These are phyloP conservation scores for Aaosphaeria pasadenensis DNA, from an alignment of 2,329 filamentous ascomycete species.

Conservation along the genomic window DNA sequence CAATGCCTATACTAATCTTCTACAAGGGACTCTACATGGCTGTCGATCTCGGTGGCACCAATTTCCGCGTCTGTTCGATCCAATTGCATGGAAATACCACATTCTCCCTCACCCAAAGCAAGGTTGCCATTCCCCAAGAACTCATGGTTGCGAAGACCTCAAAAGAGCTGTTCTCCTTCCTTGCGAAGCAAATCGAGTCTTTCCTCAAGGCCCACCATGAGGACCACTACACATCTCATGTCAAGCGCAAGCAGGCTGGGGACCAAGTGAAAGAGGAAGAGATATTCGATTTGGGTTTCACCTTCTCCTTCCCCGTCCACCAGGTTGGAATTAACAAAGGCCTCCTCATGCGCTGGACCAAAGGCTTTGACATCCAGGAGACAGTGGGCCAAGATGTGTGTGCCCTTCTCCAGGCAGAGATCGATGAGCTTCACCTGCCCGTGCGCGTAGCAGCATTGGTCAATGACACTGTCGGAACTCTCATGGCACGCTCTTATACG, in stretches of 20 bases:
- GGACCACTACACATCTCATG: constrained; percentile 75
- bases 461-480: constrained; percentile 95
- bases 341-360: constrained; percentile 93
- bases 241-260: constrained; percentile 61
- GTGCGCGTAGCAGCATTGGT: constrained; percentile 94
- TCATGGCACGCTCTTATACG: constrained; percentile 96
- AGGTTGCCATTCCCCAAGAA: constrained; percentile 83
- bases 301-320: constrained; percentile 95
- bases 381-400: constrained; percentile 94
- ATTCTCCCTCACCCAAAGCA: constrained; percentile 89
- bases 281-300: constrained; percentile 94
- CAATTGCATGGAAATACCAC: constrained; percentile 90
- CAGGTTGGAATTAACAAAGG: constrained; percentile 96
- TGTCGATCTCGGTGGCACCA: constrained; percentile 96
- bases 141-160: constrained; percentile 88
- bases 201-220: constrained; percentile 87
- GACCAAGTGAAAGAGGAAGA: constrained; percentile 65
- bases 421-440: constrained; percentile 80
- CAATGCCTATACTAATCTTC: constrained; percentile 62
- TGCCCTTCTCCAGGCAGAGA: constrained; percentile 80
- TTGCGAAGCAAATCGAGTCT: constrained; percentile 85
- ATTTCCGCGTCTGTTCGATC: constrained; percentile 96
- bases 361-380: constrained; percentile 96
- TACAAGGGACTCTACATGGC: constrained; percentile 88
- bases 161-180: constrained; percentile 84